These are phyloP conservation scores for Collybia nuda DNA, from an alignment of 768 basidiomycete genomes.

Conservation along the genomic window DNA sequence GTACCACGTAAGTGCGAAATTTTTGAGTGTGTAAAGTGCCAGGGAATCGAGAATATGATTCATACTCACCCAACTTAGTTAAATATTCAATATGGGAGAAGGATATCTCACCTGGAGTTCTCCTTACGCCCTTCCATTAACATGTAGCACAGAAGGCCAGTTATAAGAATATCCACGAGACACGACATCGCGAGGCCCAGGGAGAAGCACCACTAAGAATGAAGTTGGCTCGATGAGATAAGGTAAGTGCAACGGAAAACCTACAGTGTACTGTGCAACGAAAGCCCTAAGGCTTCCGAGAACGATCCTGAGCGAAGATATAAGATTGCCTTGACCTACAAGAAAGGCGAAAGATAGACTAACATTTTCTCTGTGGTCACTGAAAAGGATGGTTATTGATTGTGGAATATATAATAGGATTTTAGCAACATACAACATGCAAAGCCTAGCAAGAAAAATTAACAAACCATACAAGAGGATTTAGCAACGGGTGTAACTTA, in stretches of 20 bases:
- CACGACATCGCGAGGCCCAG: conserved; percentile 49
- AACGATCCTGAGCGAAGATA: conserved; percentile 7
- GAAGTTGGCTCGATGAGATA: background rate
- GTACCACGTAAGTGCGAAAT: conserved; percentile 48
- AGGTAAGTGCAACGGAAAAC: background rate
- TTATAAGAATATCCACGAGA: conserved; percentile 49
- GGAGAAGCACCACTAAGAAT: conserved; percentile 46
- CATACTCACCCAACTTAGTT: conserved; percentile 15
- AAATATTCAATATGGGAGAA: background rate
- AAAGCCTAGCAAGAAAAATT: conserved; percentile 13
- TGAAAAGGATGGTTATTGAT: background rate
- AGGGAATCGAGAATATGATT: conserved; percentile 46
- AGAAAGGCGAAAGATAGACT: background rate
- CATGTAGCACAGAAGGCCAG: conserved; percentile 41
- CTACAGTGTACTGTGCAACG: conserved; percentile 10
- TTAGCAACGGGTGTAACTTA: background rate
- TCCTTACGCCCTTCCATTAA: conserved; percentile 38
- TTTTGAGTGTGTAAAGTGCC: conserved; percentile 54
- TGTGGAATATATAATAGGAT: background rate
- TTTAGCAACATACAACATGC: conserved; percentile 19
- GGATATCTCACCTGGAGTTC: conserved; percentile 29
- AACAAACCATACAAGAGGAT: background rate
- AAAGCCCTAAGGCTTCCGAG: conserved; percentile 11
- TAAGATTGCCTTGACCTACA: background rate
- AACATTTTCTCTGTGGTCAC: conserved; percentile 17